phyloP scores from a whole-genome alignment of 768 basidiomycete species.

The Coprinopsis sp. region DNA sequence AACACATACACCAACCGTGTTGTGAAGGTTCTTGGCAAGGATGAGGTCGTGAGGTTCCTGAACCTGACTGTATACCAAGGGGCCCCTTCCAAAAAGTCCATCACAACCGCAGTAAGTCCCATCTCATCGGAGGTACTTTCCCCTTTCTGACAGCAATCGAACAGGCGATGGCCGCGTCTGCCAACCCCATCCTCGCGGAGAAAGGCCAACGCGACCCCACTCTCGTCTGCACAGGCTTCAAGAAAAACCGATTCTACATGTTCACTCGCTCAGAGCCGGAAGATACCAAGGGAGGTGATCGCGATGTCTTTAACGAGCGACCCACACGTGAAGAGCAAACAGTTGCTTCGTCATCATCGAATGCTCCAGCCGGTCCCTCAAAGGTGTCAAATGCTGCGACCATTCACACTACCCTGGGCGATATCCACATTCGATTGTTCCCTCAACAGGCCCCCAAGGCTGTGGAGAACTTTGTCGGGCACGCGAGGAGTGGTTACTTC shows the following conservation, averaged over 20 bases:
- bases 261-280: conserved; percentile 90
- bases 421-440: conserved; percentile 86
- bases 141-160: conserved; percentile 7
- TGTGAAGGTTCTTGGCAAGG: conserved; percentile 82
- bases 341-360: conserved; percentile 61
- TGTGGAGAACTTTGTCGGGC: conserved; percentile 97
- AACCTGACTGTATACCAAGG: conserved; percentile 92
- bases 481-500: conserved; percentile 84
- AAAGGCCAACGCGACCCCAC: conserved; percentile 85
- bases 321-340: conserved; percentile 96
- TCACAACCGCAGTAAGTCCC: conserved; percentile 72
- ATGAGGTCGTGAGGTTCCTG: conserved; percentile 87
- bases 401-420: conserved; percentile 93
- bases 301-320: conserved; percentile 97
- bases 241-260: conserved; percentile 89
- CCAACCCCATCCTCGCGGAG: conserved; percentile 89
- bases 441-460: conserved; percentile 91
- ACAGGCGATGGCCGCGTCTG: conserved; percentile 91
- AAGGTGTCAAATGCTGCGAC: conserved; percentile 75
- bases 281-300: conserved; percentile 81
- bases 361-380: conserved; percentile 52
- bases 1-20: conserved; percentile 95
- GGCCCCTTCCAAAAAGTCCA: conserved; percentile 76
- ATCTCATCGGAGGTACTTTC: background rate
- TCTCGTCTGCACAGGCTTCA: conserved; percentile 89